These are phyloP conservation scores for Tetratostichococcus sp. DNA, from an alignment of 139 green algal species.

Conservation along the genomic window DNA sequence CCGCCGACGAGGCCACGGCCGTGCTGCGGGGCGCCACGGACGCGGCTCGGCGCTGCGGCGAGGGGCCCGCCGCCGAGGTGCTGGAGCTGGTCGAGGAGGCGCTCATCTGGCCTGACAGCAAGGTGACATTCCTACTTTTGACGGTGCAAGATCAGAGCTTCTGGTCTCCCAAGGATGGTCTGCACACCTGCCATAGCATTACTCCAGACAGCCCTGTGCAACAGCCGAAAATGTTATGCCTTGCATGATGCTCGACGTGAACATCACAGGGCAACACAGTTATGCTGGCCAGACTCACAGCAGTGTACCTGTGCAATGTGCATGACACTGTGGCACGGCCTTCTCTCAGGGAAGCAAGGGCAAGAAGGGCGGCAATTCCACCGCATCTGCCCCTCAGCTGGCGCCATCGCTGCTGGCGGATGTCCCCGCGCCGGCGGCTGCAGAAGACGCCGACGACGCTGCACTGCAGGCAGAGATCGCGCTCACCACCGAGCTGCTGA, in stretches of 20 bases:
- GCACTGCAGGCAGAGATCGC: background rate
- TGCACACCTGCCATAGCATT: too few relatives aligned
- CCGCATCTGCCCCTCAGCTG: background rate
- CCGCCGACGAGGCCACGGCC: background rate
- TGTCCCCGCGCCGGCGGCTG: background rate
- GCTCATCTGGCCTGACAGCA: background rate
- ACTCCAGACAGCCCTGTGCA: too few relatives aligned
- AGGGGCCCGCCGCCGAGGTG: background rate
- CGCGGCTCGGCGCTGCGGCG: background rate
- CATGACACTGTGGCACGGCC: too few relatives aligned
- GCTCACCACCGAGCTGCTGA: conserved; percentile 14
- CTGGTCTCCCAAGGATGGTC: too few relatives aligned
- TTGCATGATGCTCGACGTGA: too few relatives aligned
- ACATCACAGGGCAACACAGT: too few relatives aligned
- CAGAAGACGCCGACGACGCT: background rate
- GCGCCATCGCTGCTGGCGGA: background rate
- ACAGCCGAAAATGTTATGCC: too few relatives aligned
- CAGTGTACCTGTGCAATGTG: too few relatives aligned
- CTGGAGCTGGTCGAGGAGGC: background rate
- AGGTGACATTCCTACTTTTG: too few relatives aligned
- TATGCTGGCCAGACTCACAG: too few relatives aligned
- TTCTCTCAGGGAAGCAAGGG: too few relatives aligned
- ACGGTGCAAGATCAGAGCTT: too few relatives aligned
- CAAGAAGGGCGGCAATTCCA: background rate
- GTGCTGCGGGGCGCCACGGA: background rate